Percentiles rank a stretch among this genome's conserved stretches.
These are phyloP conservation scores for Magnusiomyces magnusii DNA, from an alignment of 1,139 yeast genomes.

Conservation along the genomic window DNA sequence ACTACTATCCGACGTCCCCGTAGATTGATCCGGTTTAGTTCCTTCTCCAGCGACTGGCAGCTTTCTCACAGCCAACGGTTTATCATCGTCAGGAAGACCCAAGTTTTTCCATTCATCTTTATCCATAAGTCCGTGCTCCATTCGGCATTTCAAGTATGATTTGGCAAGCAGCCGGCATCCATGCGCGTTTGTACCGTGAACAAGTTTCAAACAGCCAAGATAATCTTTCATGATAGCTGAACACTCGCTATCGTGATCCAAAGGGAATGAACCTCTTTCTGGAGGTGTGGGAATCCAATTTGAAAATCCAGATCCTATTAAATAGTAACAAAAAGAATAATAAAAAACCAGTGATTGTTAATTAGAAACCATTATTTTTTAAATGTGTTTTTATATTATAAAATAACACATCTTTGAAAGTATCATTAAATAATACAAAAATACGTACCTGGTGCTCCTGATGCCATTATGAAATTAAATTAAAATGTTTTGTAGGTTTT, in stretches of 20 bases:
- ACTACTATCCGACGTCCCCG: no score
- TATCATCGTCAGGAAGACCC: constrained; percentile 66
- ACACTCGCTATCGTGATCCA: constrained; percentile 89
- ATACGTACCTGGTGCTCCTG: constrained; percentile 8
- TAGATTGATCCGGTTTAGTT: background rate
- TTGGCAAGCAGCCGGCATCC: constrained; percentile 83
- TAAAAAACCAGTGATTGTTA: background rate
- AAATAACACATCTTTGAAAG: background rate
- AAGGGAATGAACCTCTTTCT: constrained; percentile 90
- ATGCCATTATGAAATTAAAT: constrained; percentile 2
- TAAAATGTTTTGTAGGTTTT: background rate
- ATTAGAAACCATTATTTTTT: background rate
- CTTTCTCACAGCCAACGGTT: constrained; percentile 10
- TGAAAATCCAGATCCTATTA: constrained; percentile 5
- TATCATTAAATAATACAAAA: background rate
- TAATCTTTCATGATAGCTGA: constrained; percentile 66
- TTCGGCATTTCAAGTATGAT: constrained; percentile 72
- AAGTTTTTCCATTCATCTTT: constrained; percentile 71
- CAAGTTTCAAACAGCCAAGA: constrained; percentile 67
- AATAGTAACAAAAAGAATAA: background rate
- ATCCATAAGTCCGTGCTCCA: constrained; percentile 87
- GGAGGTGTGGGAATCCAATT: constrained; percentile 73
- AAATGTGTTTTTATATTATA: no score
- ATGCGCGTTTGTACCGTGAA: constrained; percentile 77
- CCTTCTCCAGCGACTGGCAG: background rate